These are phyloP conservation scores for Phytophthora pistaciae DNA, from an alignment of 352 stramenopile species.

Conservation along the genomic window DNA sequence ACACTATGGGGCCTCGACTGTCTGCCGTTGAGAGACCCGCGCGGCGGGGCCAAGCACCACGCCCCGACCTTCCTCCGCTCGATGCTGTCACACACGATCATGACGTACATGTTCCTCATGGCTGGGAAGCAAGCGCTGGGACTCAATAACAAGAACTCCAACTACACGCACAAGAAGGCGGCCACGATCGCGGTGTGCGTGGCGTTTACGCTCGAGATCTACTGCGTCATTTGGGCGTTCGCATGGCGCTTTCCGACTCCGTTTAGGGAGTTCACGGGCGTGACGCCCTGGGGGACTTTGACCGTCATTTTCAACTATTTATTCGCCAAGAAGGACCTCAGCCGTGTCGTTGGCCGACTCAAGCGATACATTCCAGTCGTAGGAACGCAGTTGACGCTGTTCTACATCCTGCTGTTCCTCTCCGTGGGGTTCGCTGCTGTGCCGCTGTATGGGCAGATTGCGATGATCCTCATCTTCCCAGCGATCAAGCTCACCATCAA, in stretches of 20 bases:
- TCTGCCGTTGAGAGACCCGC: slow-evolving; percentile 11
- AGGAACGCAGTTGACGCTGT: slow-evolving; percentile 16
- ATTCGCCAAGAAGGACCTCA: slow-evolving; percentile 14
- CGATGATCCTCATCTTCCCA: slow-evolving; percentile 23
- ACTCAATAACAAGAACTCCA: slow-evolving; percentile 5
- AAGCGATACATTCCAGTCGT: slow-evolving; percentile 22
- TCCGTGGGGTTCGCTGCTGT: slow-evolving; percentile 17
- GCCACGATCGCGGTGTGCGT: slow-evolving; percentile 8
- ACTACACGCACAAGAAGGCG: slow-evolving; percentile 21
- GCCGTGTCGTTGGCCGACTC: not conserved
- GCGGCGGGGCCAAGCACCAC: not conserved
- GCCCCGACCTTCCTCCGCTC: slow-evolving; percentile 13
- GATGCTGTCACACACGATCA: slow-evolving; percentile 1
- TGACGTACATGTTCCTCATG: slow-evolving; percentile 20
- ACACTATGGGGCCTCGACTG: slow-evolving; percentile 9
- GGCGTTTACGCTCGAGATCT: slow-evolving; percentile 13
- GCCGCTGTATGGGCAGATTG: slow-evolving; percentile 14
- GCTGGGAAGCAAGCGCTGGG: slow-evolving; percentile 12
- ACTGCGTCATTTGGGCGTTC: slow-evolving; percentile 17
- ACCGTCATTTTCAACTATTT: slow-evolving; percentile 15
- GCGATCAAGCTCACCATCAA: slow-evolving; percentile 27
- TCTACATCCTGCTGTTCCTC: slow-evolving; percentile 28
- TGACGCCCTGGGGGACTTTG: slow-evolving; percentile 8
- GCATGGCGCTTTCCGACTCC: slow-evolving; percentile 20
- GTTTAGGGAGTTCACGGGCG: slow-evolving; percentile 14